A percentile compares a stretch with the other conserved stretches of the same genome.
Conservation (phyloP, 116 monocot genomes). For the Iris pallida region DNA sequence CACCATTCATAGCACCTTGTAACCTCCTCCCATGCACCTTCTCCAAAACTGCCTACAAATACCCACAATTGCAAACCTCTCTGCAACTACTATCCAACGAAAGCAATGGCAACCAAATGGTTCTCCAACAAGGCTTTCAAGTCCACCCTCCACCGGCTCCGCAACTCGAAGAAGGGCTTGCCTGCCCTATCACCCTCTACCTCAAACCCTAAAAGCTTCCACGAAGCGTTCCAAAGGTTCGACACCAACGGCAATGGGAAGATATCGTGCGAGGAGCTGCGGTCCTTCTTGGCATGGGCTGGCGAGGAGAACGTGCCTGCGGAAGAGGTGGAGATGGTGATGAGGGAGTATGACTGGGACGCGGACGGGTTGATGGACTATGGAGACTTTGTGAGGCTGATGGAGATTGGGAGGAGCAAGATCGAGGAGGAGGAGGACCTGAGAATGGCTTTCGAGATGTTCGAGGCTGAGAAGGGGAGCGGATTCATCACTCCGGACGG, state of each 20-base stretch:
- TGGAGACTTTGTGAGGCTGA: conserved; percentile 12
- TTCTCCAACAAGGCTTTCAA: background rate
- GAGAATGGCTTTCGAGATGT: conserved; percentile 44
- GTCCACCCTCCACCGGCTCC: conserved; percentile 5
- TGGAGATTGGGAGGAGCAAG: background rate
- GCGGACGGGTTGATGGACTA: conserved; percentile 20
- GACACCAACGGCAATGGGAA: conserved; percentile 31
- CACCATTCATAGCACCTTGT: background rate
- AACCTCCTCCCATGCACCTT: conserved; percentile 10
- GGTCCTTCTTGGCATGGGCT: conserved; percentile 21
- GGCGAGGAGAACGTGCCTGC: conserved; percentile 10
- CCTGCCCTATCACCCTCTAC: background rate
- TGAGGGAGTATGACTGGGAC: conserved; percentile 12
- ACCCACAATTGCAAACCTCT: background rate
- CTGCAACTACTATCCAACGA: background rate
- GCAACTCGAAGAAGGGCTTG: background rate
- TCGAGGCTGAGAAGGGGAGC: conserved; percentile 40
- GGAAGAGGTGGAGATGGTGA: conserved; percentile 5
- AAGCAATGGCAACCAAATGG: conserved; percentile 1
- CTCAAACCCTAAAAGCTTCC: background rate
- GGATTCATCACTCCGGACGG: conserved; percentile 43
- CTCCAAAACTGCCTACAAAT: background rate
- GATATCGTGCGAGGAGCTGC: conserved; percentile 45
- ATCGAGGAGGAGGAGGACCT: conserved; percentile 38
- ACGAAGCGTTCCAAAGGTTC: background rate